A percentile compares a stretch with the other conserved stretches of the same genome.
phyloP scores from a whole-genome alignment of 495 filamentous ascomycete genomes.

The Podospora didyma region DNA sequence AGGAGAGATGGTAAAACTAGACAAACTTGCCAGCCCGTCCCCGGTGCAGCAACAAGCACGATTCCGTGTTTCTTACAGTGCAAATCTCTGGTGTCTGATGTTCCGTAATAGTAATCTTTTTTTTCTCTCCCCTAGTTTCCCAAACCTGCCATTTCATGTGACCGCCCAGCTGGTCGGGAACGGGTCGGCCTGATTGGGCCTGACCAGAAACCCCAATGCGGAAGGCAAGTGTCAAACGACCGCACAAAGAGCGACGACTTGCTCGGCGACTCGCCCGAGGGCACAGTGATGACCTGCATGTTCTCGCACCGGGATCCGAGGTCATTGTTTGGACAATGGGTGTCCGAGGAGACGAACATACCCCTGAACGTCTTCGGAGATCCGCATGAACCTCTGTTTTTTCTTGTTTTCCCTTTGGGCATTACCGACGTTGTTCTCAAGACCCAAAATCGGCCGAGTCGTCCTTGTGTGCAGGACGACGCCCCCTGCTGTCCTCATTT shows the following conservation, averaged over 20 bases:
- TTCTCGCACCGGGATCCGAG: background rate
- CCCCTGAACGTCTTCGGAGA: no score
- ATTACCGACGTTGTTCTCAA: no score
- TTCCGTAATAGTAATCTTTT: no score
- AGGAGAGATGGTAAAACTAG: constrained; percentile 7
- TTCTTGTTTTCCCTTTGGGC: no score
- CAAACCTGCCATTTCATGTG: background rate
- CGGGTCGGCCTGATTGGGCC: background rate
- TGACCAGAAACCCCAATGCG: background rate
- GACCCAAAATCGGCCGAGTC: no score
- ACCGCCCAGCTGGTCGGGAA: background rate
- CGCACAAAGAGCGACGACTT: background rate
- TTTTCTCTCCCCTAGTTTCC: no score
- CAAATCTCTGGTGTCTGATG: no score
- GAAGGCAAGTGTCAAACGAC: background rate
- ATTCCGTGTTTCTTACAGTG: no score
- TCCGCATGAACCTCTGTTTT: no score
- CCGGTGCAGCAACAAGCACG: background rate
- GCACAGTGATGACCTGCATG: background rate
- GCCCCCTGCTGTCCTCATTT: background rate
- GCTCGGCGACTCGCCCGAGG: background rate
- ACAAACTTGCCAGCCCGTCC: constrained; percentile 8
- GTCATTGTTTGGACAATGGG: no score
- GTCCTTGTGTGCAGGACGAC: no score
- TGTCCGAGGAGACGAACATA: no score